A percentile compares a stretch with the other conserved stretches of the same genome.
Evolutionary conservation across 1,139 yeast genomes (phyloP).

Genomic region (Magnusiomyces sp.): DNA sequence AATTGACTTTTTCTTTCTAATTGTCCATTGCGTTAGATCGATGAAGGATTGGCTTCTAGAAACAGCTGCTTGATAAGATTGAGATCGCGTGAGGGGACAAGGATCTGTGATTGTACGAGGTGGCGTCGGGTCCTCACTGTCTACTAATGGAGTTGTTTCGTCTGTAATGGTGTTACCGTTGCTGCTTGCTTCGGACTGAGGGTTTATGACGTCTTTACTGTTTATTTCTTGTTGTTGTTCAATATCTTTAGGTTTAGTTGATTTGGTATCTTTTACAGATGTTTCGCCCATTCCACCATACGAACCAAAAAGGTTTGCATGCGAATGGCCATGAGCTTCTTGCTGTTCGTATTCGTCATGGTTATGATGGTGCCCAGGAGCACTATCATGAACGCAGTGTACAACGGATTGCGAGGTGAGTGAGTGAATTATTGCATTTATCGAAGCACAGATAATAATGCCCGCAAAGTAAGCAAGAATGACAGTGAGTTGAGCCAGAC

Average conservation of each 20-base stretch:
- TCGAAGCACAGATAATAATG: conserved; percentile 44
- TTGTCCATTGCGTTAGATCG: conserved; percentile 23
- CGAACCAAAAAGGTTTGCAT: not conserved
- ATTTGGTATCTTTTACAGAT: too few species aligned
- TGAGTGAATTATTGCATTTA: conserved; percentile 61
- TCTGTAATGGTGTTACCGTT: too few species aligned
- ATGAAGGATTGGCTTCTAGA: conserved; percentile 17
- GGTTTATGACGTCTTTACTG: too few species aligned
- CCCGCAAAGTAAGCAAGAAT: conserved; percentile 52
- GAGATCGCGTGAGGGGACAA: not conserved
- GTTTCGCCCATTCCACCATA: too few species aligned
- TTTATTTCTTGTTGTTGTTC: not conserved
- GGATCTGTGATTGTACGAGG: too few species aligned
- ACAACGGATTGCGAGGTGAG: conserved; percentile 76
- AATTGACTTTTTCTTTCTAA: conserved; percentile 27
- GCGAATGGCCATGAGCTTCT: conserved; percentile 11
- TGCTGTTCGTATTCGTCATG: conserved; percentile 16
- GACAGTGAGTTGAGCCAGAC: conserved; percentile 34
- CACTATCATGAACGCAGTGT: conserved; percentile 61
- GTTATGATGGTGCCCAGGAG: conserved; percentile 16
- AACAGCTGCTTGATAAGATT: conserved; percentile 3
- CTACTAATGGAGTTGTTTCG: too few species aligned
- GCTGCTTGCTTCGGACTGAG: too few species aligned
- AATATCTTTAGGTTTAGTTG: too few species aligned
- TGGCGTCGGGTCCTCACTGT: too few species aligned